Conservation (phyloP, 495 filamentous ascomycete species). For the Aspergillus bridgeri region DNA sequence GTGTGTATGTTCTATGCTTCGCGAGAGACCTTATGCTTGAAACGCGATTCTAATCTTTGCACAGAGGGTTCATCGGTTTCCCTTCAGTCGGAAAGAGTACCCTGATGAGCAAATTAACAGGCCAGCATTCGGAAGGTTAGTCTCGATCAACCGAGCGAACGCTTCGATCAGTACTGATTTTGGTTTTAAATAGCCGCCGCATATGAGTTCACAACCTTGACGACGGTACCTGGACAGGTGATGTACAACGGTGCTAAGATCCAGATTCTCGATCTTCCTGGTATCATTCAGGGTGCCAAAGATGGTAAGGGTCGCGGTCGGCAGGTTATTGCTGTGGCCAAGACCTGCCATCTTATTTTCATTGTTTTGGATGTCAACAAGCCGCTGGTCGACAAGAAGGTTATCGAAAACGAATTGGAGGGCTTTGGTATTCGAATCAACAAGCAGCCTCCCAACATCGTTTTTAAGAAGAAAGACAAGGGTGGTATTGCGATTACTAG, state of each 20-base stretch:
- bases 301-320: conserved; percentile 97
- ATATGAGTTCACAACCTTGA: conserved; percentile 98
- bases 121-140: conserved; percentile 86
- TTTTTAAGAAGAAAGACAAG: conserved; percentile 99
- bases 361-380: conserved; percentile 99
- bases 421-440: conserved; percentile 98
- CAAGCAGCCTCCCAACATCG: conserved; percentile 94
- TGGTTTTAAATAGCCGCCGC: conserved; percentile 61
- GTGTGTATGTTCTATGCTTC: conserved; percentile 63
- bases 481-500: conserved; percentile 91
- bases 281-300: conserved; percentile 98
- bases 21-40: background rate
- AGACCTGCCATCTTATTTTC: conserved; percentile 98
- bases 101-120: conserved; percentile 89
- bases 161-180: conserved; percentile 15
- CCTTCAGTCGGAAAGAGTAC: conserved; percentile 98
- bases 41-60: conserved; percentile 13
- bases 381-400: conserved; percentile 90
- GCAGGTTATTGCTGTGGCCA: conserved; percentile 97
- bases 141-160: background rate
- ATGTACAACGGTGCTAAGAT: conserved; percentile 96
- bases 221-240: conserved; percentile 95
- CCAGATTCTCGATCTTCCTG: conserved; percentile 97
- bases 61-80: conserved; percentile 66
- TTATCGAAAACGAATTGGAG: conserved; percentile 96